Evolutionary conservation across 2,329 filamentous ascomycete genomes (phyloP), one percentile per base, ranked within the genome.

Genomic region (Aureobasidium musti): DNA sequence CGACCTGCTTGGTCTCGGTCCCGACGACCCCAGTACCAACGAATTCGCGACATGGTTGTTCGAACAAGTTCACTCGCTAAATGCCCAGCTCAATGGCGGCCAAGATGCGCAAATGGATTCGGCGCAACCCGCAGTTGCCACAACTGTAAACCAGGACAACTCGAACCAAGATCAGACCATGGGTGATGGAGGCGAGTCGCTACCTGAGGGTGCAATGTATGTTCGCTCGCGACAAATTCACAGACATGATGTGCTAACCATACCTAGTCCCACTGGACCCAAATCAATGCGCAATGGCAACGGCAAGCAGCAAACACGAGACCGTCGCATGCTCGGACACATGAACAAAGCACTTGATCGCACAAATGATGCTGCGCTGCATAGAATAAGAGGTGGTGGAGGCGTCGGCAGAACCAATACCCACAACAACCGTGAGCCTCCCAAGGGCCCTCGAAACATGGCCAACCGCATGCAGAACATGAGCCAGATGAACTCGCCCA

Each of bases 31-130:
- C 60, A 89, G 88, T 70, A 91, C 92, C 8, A 86, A 86, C 69
- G 89, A 93, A 65, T 98, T 99, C 76, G 88, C 93, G 69, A 85
- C 84, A 75, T 99, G 95, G 95, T 82, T 99, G n/a, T 98, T 98
- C 75, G 86, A 92, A 65, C 90, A 96, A 76, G 89, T 97, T 68
- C 86, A 89, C 53, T 70, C 80, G 14, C 82, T 95, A 69, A 87
- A 89, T 73, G 80, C 82, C 57, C 86, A 89, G 75, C 73, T 88
- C 67, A 88, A 87, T 70, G 85, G 85, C 28, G 78, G 37, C 28
- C 70, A 71, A 39, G 59, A 68, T 45, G 65, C 63, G 45, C 70
- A 66, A 52, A 61, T 68, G 17, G 60, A 65, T 35, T 14, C 60
- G 43, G 26, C 61, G 49, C 61, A 65, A 45, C n/a, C 37, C 45